Percentiles rank a stretch among this genome's conserved stretches.
Conservation (phyloP, 768 basidiomycete species). For the Pleurotus tuoliensis region DNA sequence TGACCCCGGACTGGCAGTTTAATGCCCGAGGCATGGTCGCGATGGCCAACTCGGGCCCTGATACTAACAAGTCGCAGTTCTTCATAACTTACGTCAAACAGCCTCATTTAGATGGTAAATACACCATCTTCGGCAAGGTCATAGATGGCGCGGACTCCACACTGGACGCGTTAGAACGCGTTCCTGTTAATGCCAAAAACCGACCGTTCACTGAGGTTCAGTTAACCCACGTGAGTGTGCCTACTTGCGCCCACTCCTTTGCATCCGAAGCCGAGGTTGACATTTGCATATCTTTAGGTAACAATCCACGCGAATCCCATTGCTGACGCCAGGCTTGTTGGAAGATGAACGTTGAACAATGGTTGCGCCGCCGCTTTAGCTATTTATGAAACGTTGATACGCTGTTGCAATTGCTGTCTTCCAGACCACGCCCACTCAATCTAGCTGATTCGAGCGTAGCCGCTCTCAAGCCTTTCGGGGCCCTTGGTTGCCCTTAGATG, state of each 20-base stretch:
- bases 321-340: conserved; percentile 62
- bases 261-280: not conserved
- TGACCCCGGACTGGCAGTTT: conserved; percentile 53
- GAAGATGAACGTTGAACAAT: not conserved
- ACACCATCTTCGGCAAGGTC: conserved; percentile 95
- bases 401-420: not conserved
- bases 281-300: conserved; percentile 38
- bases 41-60: conserved; percentile 96
- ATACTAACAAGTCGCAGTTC: conserved; percentile 91
- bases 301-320: conserved; percentile 95
- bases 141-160: conserved; percentile 97
- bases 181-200: conserved; percentile 89
- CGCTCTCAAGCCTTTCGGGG: not conserved
- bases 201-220: conserved; percentile 84
- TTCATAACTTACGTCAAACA: conserved; percentile 92
- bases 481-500: not conserved
- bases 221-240: conserved; percentile 61
- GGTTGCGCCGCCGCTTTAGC: not conserved
- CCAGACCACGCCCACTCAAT: not conserved
- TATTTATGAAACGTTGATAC: not conserved
- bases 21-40: conserved; percentile 92
- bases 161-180: conserved; percentile 89
- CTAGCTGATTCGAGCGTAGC: conserved; percentile 5
- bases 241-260: conserved; percentile 6
- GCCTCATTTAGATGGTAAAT: conserved; percentile 89